These are phyloP conservation scores for Rhodocollybia butyracea DNA, from an alignment of 768 basidiomycete genomes.

Conservation along the genomic window DNA sequence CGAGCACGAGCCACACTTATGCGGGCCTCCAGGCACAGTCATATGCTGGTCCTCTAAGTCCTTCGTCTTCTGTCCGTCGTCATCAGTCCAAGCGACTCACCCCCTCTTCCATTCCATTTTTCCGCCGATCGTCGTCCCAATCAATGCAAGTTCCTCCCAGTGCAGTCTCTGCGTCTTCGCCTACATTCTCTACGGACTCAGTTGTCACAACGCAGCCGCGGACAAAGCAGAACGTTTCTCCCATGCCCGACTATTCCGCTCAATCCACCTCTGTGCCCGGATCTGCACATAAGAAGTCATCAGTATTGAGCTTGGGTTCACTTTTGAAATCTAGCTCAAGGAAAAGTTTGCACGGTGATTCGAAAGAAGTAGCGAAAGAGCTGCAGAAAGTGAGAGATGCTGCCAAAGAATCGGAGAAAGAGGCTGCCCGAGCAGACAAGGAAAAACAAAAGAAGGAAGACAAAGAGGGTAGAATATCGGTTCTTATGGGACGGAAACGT, in stretches of 20 bases:
- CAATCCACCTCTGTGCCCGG: conserved; percentile 53
- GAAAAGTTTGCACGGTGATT: conserved; percentile 71
- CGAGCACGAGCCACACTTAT: conserved; percentile 62
- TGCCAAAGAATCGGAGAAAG: conserved; percentile 48
- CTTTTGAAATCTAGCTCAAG: conserved; percentile 84
- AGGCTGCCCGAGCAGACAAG: conserved; percentile 41
- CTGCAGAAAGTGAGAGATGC: conserved; percentile 36
- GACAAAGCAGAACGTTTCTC: conserved; percentile 44
- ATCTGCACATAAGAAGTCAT: conserved; percentile 74
- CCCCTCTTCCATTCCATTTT: conserved; percentile 92
- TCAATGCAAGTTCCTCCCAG: conserved; percentile 69
- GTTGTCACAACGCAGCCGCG: conserved; percentile 36
- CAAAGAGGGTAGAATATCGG: conserved; percentile 87
- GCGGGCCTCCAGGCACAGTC: conserved; percentile 42
- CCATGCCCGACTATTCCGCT: conserved; percentile 50
- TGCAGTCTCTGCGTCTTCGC: conserved; percentile 48
- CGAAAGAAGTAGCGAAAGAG: conserved; percentile 52
- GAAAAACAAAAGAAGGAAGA: conserved; percentile 69
- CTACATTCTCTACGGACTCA: conserved; percentile 40
- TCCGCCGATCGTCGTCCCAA: conserved; percentile 87
- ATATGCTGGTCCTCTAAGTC: conserved; percentile 57
- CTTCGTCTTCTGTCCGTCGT: conserved; percentile 59
- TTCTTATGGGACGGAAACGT: conserved; percentile 82
- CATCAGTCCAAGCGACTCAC: conserved; percentile 79
- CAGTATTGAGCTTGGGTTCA: conserved; percentile 78